Evolutionary conservation across 306 rosid genomes (phyloP).

Genomic region (Prinsepia uniflora): DNA sequence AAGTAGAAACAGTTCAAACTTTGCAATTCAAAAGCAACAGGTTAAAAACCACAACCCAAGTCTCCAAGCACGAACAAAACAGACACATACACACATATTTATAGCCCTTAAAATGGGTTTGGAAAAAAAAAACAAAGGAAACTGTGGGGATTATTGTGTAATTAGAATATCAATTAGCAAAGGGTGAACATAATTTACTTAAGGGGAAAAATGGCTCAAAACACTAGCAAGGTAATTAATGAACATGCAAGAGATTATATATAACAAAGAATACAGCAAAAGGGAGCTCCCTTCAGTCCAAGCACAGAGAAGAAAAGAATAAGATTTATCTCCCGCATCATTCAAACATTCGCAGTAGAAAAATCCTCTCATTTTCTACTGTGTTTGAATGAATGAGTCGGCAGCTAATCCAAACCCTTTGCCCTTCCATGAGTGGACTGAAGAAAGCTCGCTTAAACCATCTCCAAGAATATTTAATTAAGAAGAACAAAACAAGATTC

Average conservation of each 20-base stretch:
- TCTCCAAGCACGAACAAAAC: neutral
- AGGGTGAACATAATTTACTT: neutral
- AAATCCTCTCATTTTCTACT: constrained; percentile 34
- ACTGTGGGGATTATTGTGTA: neutral
- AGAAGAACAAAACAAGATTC: neutral
- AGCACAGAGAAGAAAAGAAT: constrained; percentile 65
- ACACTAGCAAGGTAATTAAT: neutral
- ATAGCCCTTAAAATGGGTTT: no score
- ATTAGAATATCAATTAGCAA: neutral
- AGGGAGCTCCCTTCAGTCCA: constrained; percentile 99
- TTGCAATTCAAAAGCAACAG: neutral
- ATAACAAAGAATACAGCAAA: constrained; percentile 23
- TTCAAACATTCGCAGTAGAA: constrained; percentile 82
- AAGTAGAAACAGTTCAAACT: no score
- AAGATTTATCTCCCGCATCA: constrained; percentile 83
- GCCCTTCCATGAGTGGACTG: constrained; percentile 88
- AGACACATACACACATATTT: neutral
- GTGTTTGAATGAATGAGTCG: constrained; percentile 96
- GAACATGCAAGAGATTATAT: neutral
- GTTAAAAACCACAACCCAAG: neutral
- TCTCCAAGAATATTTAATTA: constrained; percentile 3
- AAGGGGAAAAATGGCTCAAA: neutral
- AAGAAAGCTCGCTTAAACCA: constrained; percentile 78
- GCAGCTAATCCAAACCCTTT: constrained; percentile 76
- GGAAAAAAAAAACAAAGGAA: neutral